Conservation (phyloP, 805 yeast genomes). For the Priceomyces haplophilus region DNA sequence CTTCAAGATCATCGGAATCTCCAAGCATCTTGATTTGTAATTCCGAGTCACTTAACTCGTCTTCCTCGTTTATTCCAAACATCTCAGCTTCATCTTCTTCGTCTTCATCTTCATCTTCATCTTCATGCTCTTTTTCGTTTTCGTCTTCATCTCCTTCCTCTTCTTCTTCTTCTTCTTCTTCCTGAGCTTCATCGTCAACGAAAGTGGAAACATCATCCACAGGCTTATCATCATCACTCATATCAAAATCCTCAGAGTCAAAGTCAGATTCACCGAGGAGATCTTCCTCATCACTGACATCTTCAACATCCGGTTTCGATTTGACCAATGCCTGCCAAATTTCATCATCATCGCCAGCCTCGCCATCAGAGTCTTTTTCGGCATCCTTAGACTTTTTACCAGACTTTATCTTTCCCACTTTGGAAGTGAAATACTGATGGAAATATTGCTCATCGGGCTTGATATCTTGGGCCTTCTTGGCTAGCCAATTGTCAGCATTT, state of each 20-base stretch:
- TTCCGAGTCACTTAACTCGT: slow-evolving; percentile 18
- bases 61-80: slow-evolving; percentile 16
- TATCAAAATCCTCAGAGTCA: slow-evolving; percentile 44
- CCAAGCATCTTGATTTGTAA: slow-evolving; percentile 13
- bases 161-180: slow-evolving; percentile 21
- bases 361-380: slow-evolving; percentile 27
- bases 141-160: slow-evolving; percentile 20
- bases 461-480: slow-evolving; percentile 57
- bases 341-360: slow-evolving; percentile 59
- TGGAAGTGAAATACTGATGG: slow-evolving; percentile 74
- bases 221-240: slow-evolving; percentile 25
- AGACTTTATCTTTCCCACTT: slow-evolving; percentile 39
- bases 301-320: slow-evolving; percentile 69
- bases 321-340: slow-evolving; percentile 79
- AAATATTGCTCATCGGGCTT: slow-evolving; percentile 88
- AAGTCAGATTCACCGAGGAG: slow-evolving; percentile 35
- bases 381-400: slow-evolving; percentile 22
- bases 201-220: slow-evolving; percentile 17
- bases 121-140: slow-evolving; percentile 23
- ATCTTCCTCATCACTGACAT: slow-evolving; percentile 32
- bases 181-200: slow-evolving; percentile 24
- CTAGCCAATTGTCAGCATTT: slow-evolving; percentile 82
- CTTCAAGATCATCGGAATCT: slow-evolving; percentile 32
- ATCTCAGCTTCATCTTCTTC: slow-evolving; percentile 22
- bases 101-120: slow-evolving; percentile 11